Evolutionary conservation across 257 asterid genomes (phyloP).

Genomic region (Jasminum sambac): DNA sequence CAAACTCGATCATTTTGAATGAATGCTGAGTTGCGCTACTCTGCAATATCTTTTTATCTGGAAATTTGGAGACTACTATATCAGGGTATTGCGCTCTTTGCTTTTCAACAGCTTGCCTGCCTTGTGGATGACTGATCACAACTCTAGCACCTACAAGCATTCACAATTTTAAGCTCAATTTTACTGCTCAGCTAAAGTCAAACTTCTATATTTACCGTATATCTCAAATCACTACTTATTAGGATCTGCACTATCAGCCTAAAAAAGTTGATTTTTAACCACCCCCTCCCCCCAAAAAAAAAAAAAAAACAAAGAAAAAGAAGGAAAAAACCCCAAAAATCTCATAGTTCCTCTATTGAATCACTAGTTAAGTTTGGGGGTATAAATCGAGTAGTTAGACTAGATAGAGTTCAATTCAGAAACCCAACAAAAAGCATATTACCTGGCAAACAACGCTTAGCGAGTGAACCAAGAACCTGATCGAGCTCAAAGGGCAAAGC

Average conservation of each 20-base stretch:
- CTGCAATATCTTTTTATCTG: conserved; percentile 44
- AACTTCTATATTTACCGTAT: too few species aligned
- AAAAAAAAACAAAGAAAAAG: too few species aligned
- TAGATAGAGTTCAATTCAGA: neutral
- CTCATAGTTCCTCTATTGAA: neutral
- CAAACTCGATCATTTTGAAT: conserved; percentile 51
- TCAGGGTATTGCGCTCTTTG: conserved; percentile 59
- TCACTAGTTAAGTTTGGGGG: neutral
- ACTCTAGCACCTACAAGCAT: conserved; percentile 43
- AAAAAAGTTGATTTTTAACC: too few species aligned
- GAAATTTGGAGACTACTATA: conserved; percentile 60
- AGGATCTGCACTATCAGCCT: too few species aligned
- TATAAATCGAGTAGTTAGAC: neutral
- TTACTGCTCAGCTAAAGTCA: too few species aligned
- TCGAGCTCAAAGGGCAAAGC: conserved; percentile 60
- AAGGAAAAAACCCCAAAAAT: too few species aligned
- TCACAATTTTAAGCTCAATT: neutral
- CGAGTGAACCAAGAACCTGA: conserved; percentile 63
- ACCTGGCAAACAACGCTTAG: conserved; percentile 74
- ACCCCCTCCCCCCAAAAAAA: too few species aligned
- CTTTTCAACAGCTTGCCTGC: conserved; percentile 59
- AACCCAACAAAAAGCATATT: conserved; percentile 5
- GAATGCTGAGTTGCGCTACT: conserved; percentile 46
- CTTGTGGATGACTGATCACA: conserved; percentile 80
- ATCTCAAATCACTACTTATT: too few species aligned